Evolutionary conservation across 2,329 filamentous ascomycete species (phyloP).

Genomic region (Aureobasidium uvarum): DNA sequence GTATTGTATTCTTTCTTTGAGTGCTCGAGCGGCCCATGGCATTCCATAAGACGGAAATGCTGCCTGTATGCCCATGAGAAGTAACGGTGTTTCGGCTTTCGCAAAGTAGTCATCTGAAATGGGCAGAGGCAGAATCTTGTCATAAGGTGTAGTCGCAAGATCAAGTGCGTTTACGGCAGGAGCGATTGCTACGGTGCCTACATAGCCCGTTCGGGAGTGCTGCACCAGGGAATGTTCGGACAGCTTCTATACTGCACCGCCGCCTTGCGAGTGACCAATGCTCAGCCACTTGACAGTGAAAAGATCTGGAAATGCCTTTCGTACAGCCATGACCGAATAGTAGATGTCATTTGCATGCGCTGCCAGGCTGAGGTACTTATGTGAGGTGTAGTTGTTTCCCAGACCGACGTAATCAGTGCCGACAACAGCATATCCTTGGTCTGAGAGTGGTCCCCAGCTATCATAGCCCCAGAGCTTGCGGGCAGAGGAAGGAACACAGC

Average conservation of each 20-base stretch:
- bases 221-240: not conserved
- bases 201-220: not conserved
- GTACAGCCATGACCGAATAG: not conserved
- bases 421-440: not conserved
- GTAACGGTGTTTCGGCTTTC: not conserved
- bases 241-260: conserved; percentile 9
- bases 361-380: conserved; percentile 2
- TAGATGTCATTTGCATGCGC: not conserved
- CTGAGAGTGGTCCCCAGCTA: not conserved
- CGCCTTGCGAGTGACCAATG: not conserved
- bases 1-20: not conserved
- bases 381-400: not conserved
- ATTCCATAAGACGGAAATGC: not conserved
- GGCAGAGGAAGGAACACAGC: not conserved
- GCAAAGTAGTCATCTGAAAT: not conserved
- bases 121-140: not conserved
- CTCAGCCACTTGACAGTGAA: conserved; percentile 6
- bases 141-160: not conserved
- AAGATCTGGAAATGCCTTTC: not conserved
- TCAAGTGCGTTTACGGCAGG: not conserved
- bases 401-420: not conserved
- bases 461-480: not conserved
- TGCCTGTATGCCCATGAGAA: not conserved
- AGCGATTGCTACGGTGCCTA: conserved; percentile 2
- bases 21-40: not conserved